Evolutionary conservation across 2,329 filamentous ascomycete species (phyloP).

Genomic region (Aspergillus fijiensis): DNA sequence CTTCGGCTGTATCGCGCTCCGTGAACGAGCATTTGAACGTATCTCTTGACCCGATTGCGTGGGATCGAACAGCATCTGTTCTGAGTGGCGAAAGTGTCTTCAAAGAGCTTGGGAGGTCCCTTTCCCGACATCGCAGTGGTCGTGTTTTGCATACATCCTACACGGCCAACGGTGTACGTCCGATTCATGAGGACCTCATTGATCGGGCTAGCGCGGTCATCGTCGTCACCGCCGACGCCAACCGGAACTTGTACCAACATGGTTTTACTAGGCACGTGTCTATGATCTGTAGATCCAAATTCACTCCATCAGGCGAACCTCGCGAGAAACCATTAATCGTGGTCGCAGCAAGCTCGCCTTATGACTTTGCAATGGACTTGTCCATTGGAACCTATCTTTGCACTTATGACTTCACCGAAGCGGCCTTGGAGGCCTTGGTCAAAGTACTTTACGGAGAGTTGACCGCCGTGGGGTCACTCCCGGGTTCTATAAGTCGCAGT

Average conservation of each 20-base stretch:
- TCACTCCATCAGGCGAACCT: conserved; percentile 38
- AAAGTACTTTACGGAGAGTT: conserved; percentile 79
- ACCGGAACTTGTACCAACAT: conserved; percentile 88
- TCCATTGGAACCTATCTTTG: conserved; percentile 90
- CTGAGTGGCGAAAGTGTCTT: conserved; percentile 95
- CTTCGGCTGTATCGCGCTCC: conserved; percentile 76
- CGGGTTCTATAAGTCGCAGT: conserved; percentile 78
- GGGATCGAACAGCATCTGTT: conserved; percentile 61
- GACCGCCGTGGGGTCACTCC: conserved; percentile 55
- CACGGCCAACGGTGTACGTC: conserved; percentile 85
- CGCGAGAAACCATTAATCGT: conserved; percentile 82
- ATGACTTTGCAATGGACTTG: conserved; percentile 92
- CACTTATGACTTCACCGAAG: conserved; percentile 95
- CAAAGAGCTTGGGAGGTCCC: conserved; percentile 77
- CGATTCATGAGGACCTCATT: conserved; percentile 90
- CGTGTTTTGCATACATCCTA: conserved; percentile 93
- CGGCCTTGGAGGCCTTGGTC: conserved; percentile 79
- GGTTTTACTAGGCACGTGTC: conserved; percentile 95
- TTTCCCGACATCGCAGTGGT: conserved; percentile 82
- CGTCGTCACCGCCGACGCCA: conserved; percentile 89
- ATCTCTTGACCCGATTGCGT: conserved; percentile 55
- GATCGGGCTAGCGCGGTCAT: conserved; percentile 84
- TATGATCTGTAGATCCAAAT: conserved; percentile 71
- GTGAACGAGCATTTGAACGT: conserved; percentile 51
- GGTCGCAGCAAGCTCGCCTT: conserved; percentile 89